Conservation (phyloP, 768 basidiomycete species). For the Podaxis sp. region DNA sequence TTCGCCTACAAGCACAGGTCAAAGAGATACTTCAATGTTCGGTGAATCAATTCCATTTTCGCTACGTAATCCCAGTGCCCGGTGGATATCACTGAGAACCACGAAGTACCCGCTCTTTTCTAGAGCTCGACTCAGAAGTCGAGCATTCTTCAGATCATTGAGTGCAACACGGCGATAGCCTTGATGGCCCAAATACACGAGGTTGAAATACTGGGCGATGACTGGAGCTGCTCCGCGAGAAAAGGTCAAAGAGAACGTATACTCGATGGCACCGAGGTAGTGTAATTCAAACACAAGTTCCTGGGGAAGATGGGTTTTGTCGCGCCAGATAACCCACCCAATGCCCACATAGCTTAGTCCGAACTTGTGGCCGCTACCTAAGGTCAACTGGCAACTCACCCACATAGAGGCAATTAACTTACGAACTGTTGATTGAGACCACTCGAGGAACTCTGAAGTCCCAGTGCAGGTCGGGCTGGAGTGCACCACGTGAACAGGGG, state of each 20-base stretch:
- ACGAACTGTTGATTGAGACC: slow-evolving; percentile 59
- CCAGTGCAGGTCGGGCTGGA: slow-evolving; percentile 57
- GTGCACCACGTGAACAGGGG: slow-evolving; percentile 23
- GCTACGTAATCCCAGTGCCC: slow-evolving; percentile 30
- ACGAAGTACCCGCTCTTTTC: slow-evolving; percentile 55
- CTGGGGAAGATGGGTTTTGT: slow-evolving; percentile 63
- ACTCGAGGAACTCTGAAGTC: slow-evolving; percentile 66
- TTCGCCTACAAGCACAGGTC: slow-evolving; percentile 12
- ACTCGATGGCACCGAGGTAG: slow-evolving; percentile 61
- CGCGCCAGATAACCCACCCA: slow-evolving; percentile 73
- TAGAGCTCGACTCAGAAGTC: slow-evolving; percentile 60
- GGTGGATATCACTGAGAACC: slow-evolving; percentile 59
- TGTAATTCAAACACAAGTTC: slow-evolving; percentile 71
- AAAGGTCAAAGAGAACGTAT: slow-evolving; percentile 65
- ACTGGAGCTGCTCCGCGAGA: slow-evolving; percentile 50
- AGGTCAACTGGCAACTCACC: slow-evolving; percentile 41
- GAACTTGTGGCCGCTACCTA: slow-evolving; percentile 62
- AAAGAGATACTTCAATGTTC: slow-evolving; percentile 51
- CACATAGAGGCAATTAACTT: slow-evolving; percentile 37
- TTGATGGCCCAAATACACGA: slow-evolving; percentile 59
- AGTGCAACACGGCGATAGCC: slow-evolving; percentile 52
- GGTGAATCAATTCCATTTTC: slow-evolving; percentile 45
- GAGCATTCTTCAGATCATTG: slow-evolving; percentile 59
- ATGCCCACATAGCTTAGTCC: slow-evolving; percentile 56
- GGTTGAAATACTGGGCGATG: slow-evolving; percentile 64